Evolutionary conservation across 2,329 filamentous ascomycete genomes (phyloP).

Genomic region (Fusarium sp.): DNA sequence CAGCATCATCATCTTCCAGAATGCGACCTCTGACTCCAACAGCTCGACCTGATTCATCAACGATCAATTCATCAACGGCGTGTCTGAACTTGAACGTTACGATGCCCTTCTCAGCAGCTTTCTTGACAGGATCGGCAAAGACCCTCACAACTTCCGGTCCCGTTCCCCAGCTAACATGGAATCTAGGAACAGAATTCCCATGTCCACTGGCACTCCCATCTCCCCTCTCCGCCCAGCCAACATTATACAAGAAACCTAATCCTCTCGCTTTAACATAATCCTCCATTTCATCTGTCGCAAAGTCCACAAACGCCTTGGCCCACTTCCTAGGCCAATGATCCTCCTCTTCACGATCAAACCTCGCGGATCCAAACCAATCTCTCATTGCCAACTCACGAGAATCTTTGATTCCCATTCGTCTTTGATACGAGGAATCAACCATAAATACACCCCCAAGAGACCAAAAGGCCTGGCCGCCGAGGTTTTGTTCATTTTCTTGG

Average conservation of each 20-base stretch:
- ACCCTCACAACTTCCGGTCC: constrained; percentile 69
- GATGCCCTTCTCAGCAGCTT: constrained; percentile 63
- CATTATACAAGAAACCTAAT: constrained; percentile 63
- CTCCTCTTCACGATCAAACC: constrained; percentile 66
- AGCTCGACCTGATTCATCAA: constrained; percentile 64
- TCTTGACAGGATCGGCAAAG: constrained; percentile 66
- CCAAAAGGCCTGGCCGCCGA: constrained; percentile 73
- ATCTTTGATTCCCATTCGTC: constrained; percentile 68
- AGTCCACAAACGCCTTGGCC: constrained; percentile 73
- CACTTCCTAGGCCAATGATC: constrained; percentile 69
- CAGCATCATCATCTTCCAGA: constrained; percentile 61
- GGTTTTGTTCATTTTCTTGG: constrained; percentile 66
- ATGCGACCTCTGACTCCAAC: constrained; percentile 65
- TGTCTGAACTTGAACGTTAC: constrained; percentile 68
- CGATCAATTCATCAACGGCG: constrained; percentile 65
- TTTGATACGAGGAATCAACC: constrained; percentile 67
- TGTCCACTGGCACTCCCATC: constrained; percentile 66
- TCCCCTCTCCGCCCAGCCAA: constrained; percentile 72
- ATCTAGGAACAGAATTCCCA: constrained; percentile 72
- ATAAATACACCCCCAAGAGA: constrained; percentile 71
- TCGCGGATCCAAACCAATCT: constrained; percentile 68
- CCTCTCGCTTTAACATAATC: constrained; percentile 65
- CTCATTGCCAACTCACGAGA: constrained; percentile 66
- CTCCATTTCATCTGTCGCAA: constrained; percentile 69
- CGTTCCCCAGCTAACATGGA: constrained; percentile 71